These are phyloP conservation scores for Brachypodium distachyon DNA, from an alignment of 202 grass and related monocot genomes.

Conservation along the genomic window DNA sequence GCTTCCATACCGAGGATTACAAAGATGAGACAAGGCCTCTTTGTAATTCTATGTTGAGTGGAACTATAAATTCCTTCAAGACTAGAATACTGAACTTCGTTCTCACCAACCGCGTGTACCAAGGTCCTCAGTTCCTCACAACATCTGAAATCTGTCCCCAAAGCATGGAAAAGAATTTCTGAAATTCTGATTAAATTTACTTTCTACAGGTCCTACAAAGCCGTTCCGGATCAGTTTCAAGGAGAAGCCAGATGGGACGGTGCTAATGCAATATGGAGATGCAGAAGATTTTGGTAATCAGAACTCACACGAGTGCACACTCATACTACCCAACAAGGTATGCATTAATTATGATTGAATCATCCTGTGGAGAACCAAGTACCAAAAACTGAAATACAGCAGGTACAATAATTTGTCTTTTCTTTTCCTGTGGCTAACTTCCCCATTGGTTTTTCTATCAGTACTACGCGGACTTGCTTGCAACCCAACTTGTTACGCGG, in stretches of 20 bases:
- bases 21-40: conserved; percentile 58
- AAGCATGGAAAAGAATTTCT: neutral
- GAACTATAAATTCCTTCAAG: conserved; percentile 72
- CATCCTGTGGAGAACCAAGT: neutral
- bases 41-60: conserved; percentile 62
- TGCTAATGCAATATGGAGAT: conserved; percentile 73
- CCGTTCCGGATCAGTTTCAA: conserved; percentile 49
- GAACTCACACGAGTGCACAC: conserved; percentile 40
- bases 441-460: conserved; percentile 33
- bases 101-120: conserved; percentile 26
- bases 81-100: conserved; percentile 58
- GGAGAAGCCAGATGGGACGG: conserved; percentile 69
- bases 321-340: conserved; percentile 65
- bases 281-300: conserved; percentile 57
- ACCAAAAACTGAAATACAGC: conserved; percentile 12
- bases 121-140: conserved; percentile 45
- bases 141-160: neutral
- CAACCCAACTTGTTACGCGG: conserved; percentile 43
- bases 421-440: conserved; percentile 16
- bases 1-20: conserved; percentile 51
- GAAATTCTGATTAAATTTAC: conserved; percentile 25
- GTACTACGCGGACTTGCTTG: conserved; percentile 75
- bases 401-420: neutral
- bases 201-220: conserved; percentile 29
- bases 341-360: conserved; percentile 9